phyloP scores from a whole-genome alignment of 163 green algal genomes.

The Chloromonas sp. region DNA sequence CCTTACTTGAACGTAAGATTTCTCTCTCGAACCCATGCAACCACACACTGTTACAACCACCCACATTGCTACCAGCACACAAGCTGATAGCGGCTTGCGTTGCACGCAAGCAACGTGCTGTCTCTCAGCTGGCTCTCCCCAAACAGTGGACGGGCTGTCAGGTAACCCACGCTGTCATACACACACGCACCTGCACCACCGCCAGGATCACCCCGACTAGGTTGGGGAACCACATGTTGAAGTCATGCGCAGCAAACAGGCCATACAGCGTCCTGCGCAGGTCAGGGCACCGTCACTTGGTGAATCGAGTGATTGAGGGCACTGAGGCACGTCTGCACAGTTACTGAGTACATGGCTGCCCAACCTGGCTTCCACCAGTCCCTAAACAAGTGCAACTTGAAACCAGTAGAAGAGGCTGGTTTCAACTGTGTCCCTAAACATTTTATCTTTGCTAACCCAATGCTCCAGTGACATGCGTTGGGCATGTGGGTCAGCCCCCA shows the following conservation, averaged over 20 bases:
- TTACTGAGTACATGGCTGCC: background rate
- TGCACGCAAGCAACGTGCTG: no score
- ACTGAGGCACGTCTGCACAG: background rate
- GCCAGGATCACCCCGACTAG: conserved; percentile 25
- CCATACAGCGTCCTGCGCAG: background rate
- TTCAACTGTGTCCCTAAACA: background rate
- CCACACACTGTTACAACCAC: no score
- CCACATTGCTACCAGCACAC: no score
- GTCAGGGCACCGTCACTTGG: background rate
- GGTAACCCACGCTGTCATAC: no score
- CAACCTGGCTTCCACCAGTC: background rate
- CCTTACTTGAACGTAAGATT: no score
- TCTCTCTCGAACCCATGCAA: no score
- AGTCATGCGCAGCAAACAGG: conserved; percentile 20
- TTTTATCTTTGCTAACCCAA: background rate
- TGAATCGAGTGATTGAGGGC: background rate
- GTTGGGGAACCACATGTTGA: conserved; percentile 57
- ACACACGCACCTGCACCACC: conserved; percentile 12
- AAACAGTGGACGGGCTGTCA: no score
- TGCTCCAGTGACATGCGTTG: no score
- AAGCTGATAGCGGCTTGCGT: no score
- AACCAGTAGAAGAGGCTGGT: background rate
- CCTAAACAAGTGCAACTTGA: no score
- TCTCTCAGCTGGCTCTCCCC: no score
- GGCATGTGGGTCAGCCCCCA: no score